A percentile compares a stretch with the other conserved stretches of the same genome.
These are phyloP conservation scores for Thermomyces lanuginosus DNA, from an alignment of 2,329 filamentous ascomycete species.

Conservation along the genomic window DNA sequence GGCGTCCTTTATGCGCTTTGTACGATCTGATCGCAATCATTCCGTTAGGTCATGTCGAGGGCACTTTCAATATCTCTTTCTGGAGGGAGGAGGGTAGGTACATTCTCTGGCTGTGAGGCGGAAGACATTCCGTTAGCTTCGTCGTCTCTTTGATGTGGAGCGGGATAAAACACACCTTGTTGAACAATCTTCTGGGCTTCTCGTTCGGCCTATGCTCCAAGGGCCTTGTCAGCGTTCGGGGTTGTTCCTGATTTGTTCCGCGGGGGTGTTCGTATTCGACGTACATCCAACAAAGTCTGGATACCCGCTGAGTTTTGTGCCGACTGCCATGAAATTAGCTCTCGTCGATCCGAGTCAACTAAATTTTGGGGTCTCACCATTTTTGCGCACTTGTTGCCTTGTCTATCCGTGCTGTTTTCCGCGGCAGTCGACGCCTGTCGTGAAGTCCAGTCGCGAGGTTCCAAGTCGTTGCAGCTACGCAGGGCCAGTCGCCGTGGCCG, in stretches of 20 bases:
- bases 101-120: slow-evolving; percentile 61
- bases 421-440: no score
- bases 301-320: slow-evolving; percentile 98
- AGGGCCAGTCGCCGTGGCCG: no score
- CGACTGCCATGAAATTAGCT: slow-evolving; percentile 43
- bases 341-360: no score
- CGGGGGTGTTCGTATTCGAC: slow-evolving; percentile 16
- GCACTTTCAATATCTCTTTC: no score
- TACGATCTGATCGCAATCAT: slow-evolving; percentile 48
- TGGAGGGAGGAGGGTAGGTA: slow-evolving; percentile 30
- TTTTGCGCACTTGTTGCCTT: no score
- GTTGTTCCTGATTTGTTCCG: not conserved
- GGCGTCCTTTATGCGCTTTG: slow-evolving; percentile 92
- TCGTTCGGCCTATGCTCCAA: slow-evolving; percentile 59
- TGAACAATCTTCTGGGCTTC: slow-evolving; percentile 99
- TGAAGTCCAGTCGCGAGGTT: no score
- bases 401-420: no score
- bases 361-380: no score
- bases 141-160: slow-evolving; percentile 14
- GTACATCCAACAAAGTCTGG: slow-evolving; percentile 94
- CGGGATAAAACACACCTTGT: slow-evolving; percentile 47
- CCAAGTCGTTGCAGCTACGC: no score
- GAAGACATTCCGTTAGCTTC: slow-evolving; percentile 7
- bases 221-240: slow-evolving; percentile 7
- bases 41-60: slow-evolving; percentile 7